phyloP scores from a whole-genome alignment of 1,139 yeast species.

The Ashbya aceris region DNA sequence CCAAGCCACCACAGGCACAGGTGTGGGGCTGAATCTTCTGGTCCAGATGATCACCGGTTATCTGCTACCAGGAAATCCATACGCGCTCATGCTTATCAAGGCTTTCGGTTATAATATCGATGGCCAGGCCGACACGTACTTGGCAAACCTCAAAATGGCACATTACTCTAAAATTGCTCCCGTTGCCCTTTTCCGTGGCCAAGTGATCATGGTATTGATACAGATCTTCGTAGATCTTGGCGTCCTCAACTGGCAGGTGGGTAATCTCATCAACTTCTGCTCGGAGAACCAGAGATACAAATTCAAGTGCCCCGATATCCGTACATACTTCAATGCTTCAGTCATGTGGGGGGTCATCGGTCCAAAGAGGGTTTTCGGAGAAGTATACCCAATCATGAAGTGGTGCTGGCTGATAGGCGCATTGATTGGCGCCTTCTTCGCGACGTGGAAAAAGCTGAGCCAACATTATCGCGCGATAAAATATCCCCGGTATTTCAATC shows the following conservation, averaged over 20 bases:
- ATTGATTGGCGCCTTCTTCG: conserved; percentile 37
- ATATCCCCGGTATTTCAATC: conserved; percentile 30
- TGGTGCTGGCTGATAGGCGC: conserved; percentile 49
- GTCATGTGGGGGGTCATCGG: conserved; percentile 62
- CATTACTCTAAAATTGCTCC: conserved; percentile 57
- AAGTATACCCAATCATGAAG: conserved; percentile 40
- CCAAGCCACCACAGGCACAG: conserved; percentile 46
- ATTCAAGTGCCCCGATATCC: conserved; percentile 39
- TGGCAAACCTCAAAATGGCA: conserved; percentile 48
- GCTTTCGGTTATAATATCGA: conserved; percentile 52
- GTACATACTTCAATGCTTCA: conserved; percentile 42
- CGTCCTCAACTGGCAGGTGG: conserved; percentile 44
- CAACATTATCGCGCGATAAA: conserved; percentile 11
- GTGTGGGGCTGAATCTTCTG: conserved; percentile 47
- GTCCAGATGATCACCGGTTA: conserved; percentile 55
- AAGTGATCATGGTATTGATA: conserved; percentile 38
- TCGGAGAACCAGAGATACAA: conserved; percentile 33
- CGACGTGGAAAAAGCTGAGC: conserved; percentile 34
- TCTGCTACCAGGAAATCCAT: conserved; percentile 54
- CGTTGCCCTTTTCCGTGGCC: conserved; percentile 50
- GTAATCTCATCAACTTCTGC: conserved; percentile 42
- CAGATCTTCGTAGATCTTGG: conserved; percentile 44
- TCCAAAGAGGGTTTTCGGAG: conserved; percentile 47
- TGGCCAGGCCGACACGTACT: conserved; percentile 50
- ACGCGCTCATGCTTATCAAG: conserved; percentile 50